Conservation (phyloP, 2,329 filamentous ascomycete species). For the Chrysoporthe austroafricana region DNA sequence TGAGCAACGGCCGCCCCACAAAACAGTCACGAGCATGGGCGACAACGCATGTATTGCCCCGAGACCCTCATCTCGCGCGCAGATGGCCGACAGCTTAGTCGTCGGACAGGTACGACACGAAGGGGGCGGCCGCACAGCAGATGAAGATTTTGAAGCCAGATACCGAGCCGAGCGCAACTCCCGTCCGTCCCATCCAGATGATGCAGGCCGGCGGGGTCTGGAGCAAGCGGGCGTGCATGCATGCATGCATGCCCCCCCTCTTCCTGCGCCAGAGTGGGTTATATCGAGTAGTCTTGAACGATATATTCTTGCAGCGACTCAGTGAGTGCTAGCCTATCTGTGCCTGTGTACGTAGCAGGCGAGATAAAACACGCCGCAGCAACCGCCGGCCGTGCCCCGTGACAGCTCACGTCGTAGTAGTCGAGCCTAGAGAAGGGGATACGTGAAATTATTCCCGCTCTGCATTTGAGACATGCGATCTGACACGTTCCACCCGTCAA, state of each 20-base stretch:
- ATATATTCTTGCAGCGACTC: too few species aligned
- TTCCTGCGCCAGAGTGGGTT: not conserved
- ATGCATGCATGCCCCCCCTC: not conserved
- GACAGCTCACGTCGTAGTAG: not conserved
- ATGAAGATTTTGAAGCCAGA: not conserved
- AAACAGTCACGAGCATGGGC: not conserved
- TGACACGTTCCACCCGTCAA: constrained; percentile 23
- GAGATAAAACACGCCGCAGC: too few species aligned
- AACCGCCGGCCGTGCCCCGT: too few species aligned
- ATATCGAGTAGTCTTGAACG: too few species aligned
- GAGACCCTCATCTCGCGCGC: constrained; percentile 9
- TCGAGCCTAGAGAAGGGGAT: not conserved
- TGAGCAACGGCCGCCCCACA: not conserved
- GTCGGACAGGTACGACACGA: not conserved
- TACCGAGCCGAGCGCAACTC: not conserved
- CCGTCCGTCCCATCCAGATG: not conserved
- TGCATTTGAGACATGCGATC: constrained; percentile 19
- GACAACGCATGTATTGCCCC: constrained; percentile 7
- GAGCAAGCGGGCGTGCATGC: not conserved
- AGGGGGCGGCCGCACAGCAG: not conserved
- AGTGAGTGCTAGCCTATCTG: too few species aligned
- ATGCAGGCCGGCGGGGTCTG: not conserved
- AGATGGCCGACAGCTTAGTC: not conserved
- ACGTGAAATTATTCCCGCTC: not conserved
- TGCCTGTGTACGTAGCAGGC: too few species aligned